phyloP scores from a whole-genome alignment of 2,329 filamentous ascomycete species.

The Mycocentrospora acerina region DNA sequence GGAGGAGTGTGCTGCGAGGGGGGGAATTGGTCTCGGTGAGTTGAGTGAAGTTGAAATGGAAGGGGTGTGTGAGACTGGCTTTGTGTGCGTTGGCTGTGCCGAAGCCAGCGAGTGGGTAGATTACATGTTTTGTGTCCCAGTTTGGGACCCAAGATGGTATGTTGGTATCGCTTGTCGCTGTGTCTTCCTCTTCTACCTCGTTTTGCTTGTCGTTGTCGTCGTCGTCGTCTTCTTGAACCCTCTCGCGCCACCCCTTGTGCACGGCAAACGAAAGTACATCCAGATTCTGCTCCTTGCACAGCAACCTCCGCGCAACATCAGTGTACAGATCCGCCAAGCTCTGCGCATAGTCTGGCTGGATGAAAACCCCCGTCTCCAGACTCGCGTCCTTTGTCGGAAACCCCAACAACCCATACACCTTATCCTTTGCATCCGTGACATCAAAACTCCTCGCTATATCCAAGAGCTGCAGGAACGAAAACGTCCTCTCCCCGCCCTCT shows the following conservation, averaged over 20 bases:
- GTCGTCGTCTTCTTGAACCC: background rate
- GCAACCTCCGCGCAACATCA: constrained; percentile 5
- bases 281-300: constrained; percentile 7
- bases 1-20: background rate
- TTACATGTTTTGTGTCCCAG: constrained; percentile 8
- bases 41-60: background rate
- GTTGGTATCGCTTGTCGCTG: too few relatives aligned
- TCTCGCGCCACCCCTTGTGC: background rate
- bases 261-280: constrained; percentile 9
- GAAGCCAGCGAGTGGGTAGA: constrained; percentile 7
- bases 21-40: background rate
- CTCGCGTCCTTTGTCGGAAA: constrained; percentile 4
- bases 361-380: background rate
- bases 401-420: constrained; percentile 19
- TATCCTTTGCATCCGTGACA: constrained; percentile 16
- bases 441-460: constrained; percentile 16
- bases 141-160: constrained; percentile 21
- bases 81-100: constrained; percentile 2
- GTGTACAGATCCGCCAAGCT: constrained; percentile 12
- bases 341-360: constrained; percentile 10
- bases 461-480: constrained; percentile 15
- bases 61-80: background rate
- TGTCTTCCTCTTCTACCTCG: too few relatives aligned
- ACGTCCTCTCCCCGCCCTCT: background rate
- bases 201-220: too few relatives aligned